These are phyloP conservation scores for Sarcomyxa edulis DNA, from an alignment of 768 basidiomycete species.

Conservation along the genomic window DNA sequence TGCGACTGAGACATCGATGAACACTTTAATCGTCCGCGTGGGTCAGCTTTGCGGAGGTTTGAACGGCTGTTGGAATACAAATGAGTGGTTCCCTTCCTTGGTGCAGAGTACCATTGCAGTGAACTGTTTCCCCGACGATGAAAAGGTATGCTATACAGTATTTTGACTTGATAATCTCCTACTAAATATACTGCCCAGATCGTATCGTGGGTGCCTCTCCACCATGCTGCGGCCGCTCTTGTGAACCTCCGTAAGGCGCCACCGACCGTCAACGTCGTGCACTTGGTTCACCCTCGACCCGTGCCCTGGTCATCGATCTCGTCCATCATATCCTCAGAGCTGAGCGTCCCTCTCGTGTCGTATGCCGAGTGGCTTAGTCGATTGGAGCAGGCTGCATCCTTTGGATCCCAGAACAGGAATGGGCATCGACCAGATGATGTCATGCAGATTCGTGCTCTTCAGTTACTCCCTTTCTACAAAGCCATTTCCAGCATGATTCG, in stretches of 20 bases:
- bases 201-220: neutral
- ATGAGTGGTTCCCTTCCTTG: constrained; percentile 30
- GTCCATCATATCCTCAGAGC: neutral
- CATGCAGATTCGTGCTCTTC: too few species aligned
- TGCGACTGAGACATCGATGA: constrained; percentile 4
- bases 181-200: neutral
- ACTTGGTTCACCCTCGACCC: neutral
- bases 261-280: constrained; percentile 7
- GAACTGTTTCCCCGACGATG: constrained; percentile 27
- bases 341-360: constrained; percentile 17
- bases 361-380: constrained; percentile 27
- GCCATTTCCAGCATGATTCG: too few species aligned
- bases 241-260: neutral
- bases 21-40: constrained; percentile 25
- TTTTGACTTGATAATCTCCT: too few species aligned
- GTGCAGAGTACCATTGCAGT: constrained; percentile 23
- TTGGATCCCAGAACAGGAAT: too few species aligned
- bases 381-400: too few species aligned
- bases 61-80: constrained; percentile 34
- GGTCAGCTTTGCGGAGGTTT: constrained; percentile 30
- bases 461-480: too few species aligned
- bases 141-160: too few species aligned
- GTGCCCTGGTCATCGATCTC: neutral
- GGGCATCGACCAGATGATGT: too few species aligned
- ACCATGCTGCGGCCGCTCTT: neutral